phyloP scores from a whole-genome alignment of 805 yeast genomes.

The Lipomyces kockii region DNA sequence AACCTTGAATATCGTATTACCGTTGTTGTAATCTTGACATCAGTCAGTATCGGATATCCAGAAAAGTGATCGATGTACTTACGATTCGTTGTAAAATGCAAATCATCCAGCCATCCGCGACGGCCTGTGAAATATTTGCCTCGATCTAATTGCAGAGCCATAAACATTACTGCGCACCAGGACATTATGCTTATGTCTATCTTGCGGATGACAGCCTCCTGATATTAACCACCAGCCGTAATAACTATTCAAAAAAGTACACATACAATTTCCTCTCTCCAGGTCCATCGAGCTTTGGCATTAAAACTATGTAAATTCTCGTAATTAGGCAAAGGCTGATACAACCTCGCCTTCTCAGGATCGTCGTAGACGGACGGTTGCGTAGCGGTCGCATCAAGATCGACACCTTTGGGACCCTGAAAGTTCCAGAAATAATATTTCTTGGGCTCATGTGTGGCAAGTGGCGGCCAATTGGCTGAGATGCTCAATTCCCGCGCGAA shows the following conservation, averaged over 20 bases:
- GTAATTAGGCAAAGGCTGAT: conserved; percentile 22
- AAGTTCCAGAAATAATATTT: conserved; percentile 29
- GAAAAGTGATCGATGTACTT: not conserved
- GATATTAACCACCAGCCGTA: not conserved
- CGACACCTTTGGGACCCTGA: conserved; percentile 10
- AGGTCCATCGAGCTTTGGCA: conserved; percentile 61
- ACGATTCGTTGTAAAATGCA: conserved; percentile 56
- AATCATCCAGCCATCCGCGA: conserved; percentile 58
- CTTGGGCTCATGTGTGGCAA: conserved; percentile 23
- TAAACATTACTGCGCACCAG: conserved; percentile 61
- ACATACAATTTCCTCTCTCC: conserved; percentile 57
- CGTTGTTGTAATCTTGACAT: conserved; percentile 20
- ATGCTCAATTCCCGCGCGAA: conserved; percentile 19
- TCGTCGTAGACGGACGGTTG: conserved; percentile 36
- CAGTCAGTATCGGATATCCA: not conserved
- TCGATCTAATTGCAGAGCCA: conserved; percentile 61
- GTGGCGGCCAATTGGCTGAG: conserved; percentile 33
- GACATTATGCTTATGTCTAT: conserved; percentile 58
- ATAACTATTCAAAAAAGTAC: not conserved
- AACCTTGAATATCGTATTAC: conserved; percentile 55
- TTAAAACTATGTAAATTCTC: conserved; percentile 53
- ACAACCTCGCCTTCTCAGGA: conserved; percentile 20
- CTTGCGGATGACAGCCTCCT: conserved; percentile 50
- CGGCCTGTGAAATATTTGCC: conserved; percentile 59
- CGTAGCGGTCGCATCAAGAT: conserved; percentile 28